phyloP scores from a whole-genome alignment of 202 grass and related monocot genomes.

The Saccharum hybrid region DNA sequence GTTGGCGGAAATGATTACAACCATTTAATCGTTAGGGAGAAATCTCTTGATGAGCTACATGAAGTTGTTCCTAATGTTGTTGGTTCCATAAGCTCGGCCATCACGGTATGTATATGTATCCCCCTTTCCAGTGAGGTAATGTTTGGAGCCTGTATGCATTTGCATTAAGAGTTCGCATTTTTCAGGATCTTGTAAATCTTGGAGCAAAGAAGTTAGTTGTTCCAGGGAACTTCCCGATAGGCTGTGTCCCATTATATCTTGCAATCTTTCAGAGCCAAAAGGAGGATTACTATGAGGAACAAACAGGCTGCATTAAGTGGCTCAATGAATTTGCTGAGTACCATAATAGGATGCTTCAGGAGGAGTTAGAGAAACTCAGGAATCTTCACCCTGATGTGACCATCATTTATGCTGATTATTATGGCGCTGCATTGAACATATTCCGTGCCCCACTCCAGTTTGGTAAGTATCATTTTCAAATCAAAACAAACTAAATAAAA shows the following conservation, averaged over 20 bases:
- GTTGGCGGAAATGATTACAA: conserved; percentile 99
- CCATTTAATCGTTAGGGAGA: conserved; percentile 72
- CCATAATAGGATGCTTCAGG: conserved; percentile 69
- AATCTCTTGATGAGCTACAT: conserved; percentile 64
- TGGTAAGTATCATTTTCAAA: conserved; percentile 58
- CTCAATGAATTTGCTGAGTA: conserved; percentile 74
- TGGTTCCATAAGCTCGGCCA: conserved; percentile 59
- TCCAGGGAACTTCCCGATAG: conserved; percentile 92
- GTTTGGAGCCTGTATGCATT: conserved; percentile 7
- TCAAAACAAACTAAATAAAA: conserved; percentile 7
- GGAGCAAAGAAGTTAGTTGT: conserved; percentile 89
- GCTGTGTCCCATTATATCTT: conserved; percentile 79
- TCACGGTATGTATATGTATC: conserved; percentile 37
- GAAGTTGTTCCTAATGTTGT: conserved; percentile 76
- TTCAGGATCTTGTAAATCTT: conserved; percentile 74
- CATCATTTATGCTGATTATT: conserved; percentile 93
- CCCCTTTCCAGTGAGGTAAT: conserved; percentile 21
- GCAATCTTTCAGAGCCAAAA: conserved; percentile 61
- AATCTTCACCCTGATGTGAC: conserved; percentile 64
- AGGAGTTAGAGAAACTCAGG: conserved; percentile 59
- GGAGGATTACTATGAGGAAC: conserved; percentile 68
- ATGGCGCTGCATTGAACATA: conserved; percentile 66
- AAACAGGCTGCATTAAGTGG: conserved; percentile 85
- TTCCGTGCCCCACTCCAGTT: conserved; percentile 70
- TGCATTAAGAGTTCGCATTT: conserved; percentile 38